These are phyloP conservation scores for Penicillium sp. DNA, from an alignment of 2,329 filamentous ascomycete species.

Conservation along the genomic window DNA sequence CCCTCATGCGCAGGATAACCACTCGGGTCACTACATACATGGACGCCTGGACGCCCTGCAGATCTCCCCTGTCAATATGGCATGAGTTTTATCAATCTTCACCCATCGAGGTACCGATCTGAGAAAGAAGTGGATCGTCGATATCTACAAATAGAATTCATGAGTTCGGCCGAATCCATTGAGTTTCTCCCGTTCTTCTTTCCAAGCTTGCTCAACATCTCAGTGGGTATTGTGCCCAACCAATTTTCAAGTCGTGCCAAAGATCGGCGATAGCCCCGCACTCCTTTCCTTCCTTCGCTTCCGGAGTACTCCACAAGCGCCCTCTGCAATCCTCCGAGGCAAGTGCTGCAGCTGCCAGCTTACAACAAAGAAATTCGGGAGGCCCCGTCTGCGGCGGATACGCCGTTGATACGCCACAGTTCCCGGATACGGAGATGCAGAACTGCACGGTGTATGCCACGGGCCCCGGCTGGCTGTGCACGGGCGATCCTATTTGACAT, in stretches of 20 bases:
- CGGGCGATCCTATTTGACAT: background rate
- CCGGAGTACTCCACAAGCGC: background rate
- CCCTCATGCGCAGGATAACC: background rate
- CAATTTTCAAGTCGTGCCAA: background rate
- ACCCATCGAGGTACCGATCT: background rate
- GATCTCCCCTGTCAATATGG: background rate
- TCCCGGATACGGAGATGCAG: background rate
- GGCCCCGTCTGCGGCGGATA: background rate
- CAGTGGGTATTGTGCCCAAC: background rate
- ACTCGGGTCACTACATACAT: background rate
- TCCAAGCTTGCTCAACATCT: background rate
- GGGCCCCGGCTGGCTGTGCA: background rate
- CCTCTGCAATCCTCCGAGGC: background rate
- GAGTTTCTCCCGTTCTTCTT: background rate
- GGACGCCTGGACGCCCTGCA: background rate
- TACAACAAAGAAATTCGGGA: background rate
- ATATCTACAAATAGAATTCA: too few relatives aligned
- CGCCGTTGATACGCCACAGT: background rate
- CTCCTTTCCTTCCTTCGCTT: background rate
- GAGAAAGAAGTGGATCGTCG: background rate
- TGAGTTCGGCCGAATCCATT: too few relatives aligned
- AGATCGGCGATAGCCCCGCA: slow-evolving; percentile 8
- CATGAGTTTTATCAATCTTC: background rate
- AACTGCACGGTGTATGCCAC: background rate
- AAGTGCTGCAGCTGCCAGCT: too few relatives aligned